phyloP scores from a whole-genome alignment of 2,329 filamentous ascomycete genomes.

The Lachnum nothofagi region DNA sequence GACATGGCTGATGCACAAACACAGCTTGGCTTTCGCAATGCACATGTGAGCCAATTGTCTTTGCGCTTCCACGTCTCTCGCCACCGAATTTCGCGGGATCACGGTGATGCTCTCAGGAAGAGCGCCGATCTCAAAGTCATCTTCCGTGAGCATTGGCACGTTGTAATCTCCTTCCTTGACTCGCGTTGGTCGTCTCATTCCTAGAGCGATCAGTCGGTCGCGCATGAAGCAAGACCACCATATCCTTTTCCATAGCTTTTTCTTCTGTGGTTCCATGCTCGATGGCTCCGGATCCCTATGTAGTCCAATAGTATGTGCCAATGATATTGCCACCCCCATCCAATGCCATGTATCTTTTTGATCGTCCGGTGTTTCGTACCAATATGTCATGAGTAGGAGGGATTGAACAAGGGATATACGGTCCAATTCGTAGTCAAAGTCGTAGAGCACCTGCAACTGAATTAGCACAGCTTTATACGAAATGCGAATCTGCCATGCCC shows the following conservation, averaged over 20 bases:
- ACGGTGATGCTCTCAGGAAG: constrained; percentile 64
- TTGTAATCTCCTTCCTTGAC: constrained; percentile 94
- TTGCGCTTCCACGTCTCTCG: constrained; percentile 69
- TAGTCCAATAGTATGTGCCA: constrained; percentile 88
- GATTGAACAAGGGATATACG: constrained; percentile 84
- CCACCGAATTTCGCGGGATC: constrained; percentile 66
- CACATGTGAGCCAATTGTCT: constrained; percentile 79
- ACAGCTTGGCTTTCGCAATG: constrained; percentile 85
- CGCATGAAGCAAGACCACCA: constrained; percentile 99
- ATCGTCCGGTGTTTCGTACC: constrained; percentile 95
- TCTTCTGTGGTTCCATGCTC: constrained; percentile 66
- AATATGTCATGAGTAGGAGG: constrained; percentile 88
- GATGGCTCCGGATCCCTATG: constrained; percentile 80
- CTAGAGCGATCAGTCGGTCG: constrained; percentile 84
- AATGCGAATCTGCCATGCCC: constrained; percentile 49
- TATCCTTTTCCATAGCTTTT: constrained; percentile 86
- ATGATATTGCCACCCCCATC: constrained; percentile 93
- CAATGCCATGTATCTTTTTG: constrained; percentile 98
- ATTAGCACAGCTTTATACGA: constrained; percentile 10
- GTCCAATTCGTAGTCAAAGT: constrained; percentile 91
- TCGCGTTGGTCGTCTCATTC: constrained; percentile 86
- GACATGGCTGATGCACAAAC: constrained; percentile 83
- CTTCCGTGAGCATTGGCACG: constrained; percentile 79
- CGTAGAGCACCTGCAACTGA: constrained; percentile 66
- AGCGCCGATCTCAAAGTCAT: constrained; percentile 74